phyloP scores from a whole-genome alignment of 495 filamentous ascomycete genomes.

The Xylaria telfairii region DNA sequence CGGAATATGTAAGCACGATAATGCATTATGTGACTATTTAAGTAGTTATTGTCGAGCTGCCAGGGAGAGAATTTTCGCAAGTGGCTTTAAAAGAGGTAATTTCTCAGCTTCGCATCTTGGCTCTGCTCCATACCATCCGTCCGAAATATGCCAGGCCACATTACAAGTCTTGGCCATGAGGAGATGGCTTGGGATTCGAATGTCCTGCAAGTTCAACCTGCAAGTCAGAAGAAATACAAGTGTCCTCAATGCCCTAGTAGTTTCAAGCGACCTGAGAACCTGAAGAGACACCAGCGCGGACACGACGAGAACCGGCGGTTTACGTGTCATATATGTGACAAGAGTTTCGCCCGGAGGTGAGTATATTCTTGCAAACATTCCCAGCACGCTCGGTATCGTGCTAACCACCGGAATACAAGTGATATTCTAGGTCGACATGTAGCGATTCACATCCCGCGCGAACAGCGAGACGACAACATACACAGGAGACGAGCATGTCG shows the following conservation, averaged over 20 bases:
- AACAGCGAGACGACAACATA: conserved; percentile 51
- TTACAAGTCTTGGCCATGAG: conserved; percentile 11
- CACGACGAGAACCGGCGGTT: conserved; percentile 76
- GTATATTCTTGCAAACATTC: neutral
- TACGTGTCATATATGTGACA: conserved; percentile 68
- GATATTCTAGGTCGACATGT: conserved; percentile 65
- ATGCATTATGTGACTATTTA: neutral
- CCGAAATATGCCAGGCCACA: conserved; percentile 10
- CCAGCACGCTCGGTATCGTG: neutral
- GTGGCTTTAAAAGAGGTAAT: conserved; percentile 8
- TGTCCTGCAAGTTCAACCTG: neutral
- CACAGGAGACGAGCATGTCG: conserved; percentile 62
- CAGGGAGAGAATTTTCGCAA: neutral
- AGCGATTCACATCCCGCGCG: conserved; percentile 54
- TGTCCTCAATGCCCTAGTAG: conserved; percentile 60
- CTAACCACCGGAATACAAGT: conserved; percentile 35
- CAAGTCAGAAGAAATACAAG: conserved; percentile 41
- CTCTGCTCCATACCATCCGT: neutral
- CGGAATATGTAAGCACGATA: neutral
- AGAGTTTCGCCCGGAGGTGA: conserved; percentile 69
- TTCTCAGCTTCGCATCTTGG: conserved; percentile 20
- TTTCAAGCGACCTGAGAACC: conserved; percentile 72
- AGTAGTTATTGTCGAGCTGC: neutral
- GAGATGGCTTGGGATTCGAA: neutral
- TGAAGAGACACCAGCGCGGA: conserved; percentile 74